A percentile compares a stretch with the other conserved stretches of the same genome.
Conservation (phyloP, 176 grass and related monocot species). For the barley (Hordeum vulgare) region MorexV3_pseudomolecules_assembly NC_058524.1:156647892-156648391, state of each 20-base stretch:
- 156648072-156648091: slow-evolving; percentile 28
- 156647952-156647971: slow-evolving; percentile 40
- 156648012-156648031: slow-evolving; percentile 33
- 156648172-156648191: slow-evolving; percentile 60
- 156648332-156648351: slow-evolving; percentile 33
- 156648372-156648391: slow-evolving; percentile 49
- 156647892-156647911: slow-evolving; percentile 20
- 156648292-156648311: slow-evolving; percentile 14
- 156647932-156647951: slow-evolving; percentile 31
- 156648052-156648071: slow-evolving; percentile 7
- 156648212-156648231: slow-evolving; percentile 37
- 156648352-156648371: slow-evolving; percentile 31
- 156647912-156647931: slow-evolving; percentile 18
- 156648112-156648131: slow-evolving; percentile 20
- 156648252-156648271: not conserved
- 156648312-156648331: slow-evolving; percentile 1
- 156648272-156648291: not conserved
- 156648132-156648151: slow-evolving; percentile 34
- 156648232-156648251: not conserved
- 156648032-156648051: not conserved
- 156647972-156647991: slow-evolving; percentile 18
- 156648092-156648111: not conserved
- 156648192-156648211: slow-evolving; percentile 12
- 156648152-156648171: too few relatives aligned
- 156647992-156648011: slow-evolving; percentile 7